phyloP scores from a whole-genome alignment of 2,329 filamentous ascomycete species.

The Neofusicoccum ribis region DNA sequence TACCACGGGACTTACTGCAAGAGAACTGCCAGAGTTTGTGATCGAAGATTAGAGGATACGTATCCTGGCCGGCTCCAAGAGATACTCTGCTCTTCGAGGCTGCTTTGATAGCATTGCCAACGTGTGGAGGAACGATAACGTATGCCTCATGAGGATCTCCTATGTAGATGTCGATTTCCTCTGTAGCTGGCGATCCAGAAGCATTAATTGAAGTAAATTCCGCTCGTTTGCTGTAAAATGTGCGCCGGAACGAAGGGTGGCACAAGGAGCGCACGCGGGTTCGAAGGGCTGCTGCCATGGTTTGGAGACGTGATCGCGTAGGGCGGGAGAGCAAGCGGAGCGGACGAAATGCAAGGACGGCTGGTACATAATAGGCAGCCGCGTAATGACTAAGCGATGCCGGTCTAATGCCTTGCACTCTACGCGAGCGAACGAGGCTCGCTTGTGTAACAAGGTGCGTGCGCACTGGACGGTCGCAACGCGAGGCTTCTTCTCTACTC shows the following conservation, averaged over 20 bases:
- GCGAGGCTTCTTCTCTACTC: too few species aligned
- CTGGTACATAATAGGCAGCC: background rate
- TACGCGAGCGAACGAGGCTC: too few species aligned
- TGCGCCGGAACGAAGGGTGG: background rate
- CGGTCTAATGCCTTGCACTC: background rate
- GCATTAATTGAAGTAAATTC: background rate
- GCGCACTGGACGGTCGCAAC: too few species aligned
- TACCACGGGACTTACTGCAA: background rate
- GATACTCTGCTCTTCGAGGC: background rate
- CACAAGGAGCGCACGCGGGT: background rate
- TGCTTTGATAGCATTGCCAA: background rate
- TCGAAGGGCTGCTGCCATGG: background rate
- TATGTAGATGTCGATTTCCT: background rate
- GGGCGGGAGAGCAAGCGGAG: background rate
- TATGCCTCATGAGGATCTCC: conserved; percentile 1
- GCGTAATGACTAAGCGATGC: background rate
- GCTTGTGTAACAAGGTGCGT: too few species aligned
- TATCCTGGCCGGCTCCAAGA: background rate
- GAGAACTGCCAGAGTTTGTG: background rate
- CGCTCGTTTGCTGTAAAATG: background rate
- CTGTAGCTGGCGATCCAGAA: background rate
- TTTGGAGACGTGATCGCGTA: background rate
- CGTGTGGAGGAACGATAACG: background rate
- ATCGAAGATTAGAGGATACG: background rate
- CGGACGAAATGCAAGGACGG: background rate